Percentiles rank a stretch among this genome's conserved stretches.
Evolutionary conservation across 1,284 basidiomycete species (phyloP).

Genomic region (Heterobasidion irregulare): DNA sequence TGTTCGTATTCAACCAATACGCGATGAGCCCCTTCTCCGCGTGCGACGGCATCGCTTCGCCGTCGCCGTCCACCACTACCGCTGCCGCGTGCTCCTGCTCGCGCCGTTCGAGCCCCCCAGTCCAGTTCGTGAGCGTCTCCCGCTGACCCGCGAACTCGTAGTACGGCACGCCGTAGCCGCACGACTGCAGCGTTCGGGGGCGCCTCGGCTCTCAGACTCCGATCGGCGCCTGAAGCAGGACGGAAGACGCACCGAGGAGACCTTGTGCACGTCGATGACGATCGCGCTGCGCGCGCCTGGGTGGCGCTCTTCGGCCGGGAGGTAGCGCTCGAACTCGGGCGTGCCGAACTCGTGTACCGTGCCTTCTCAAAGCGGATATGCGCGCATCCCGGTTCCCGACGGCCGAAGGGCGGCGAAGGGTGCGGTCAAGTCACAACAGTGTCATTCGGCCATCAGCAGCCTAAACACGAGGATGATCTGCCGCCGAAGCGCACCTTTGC

Average conservation of each 20-base stretch:
- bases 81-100: slow-evolving; percentile 15
- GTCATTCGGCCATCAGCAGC: too few species aligned
- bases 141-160: slow-evolving; percentile 39
- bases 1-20: slow-evolving; percentile 40
- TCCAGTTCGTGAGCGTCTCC: slow-evolving; percentile 25
- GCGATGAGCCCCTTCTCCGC: slow-evolving; percentile 27
- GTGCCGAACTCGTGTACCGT: slow-evolving; percentile 45
- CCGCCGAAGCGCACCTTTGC: slow-evolving; percentile 27
- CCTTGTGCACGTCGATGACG: slow-evolving; percentile 41
- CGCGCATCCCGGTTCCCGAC: too few species aligned
- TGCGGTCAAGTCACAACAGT: too few species aligned
- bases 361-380: slow-evolving; percentile 19
- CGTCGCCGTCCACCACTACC: neutral
- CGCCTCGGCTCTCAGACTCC: neutral
- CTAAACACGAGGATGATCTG: too few species aligned
- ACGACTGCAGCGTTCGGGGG: slow-evolving; percentile 29
- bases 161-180: slow-evolving; percentile 44
- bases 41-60: slow-evolving; percentile 6
- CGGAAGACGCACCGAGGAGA: slow-evolving; percentile 34
- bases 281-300: slow-evolving; percentile 47
- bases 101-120: slow-evolving; percentile 20
- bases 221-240: neutral
- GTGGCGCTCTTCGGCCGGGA: slow-evolving; percentile 33
- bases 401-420: too few species aligned
- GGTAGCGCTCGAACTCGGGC: slow-evolving; percentile 35